Evolutionary conservation across 257 asterid species (phyloP), one percentile per base, ranked within the genome.

Genomic region (Jacaranda mimosifolia): DNA sequence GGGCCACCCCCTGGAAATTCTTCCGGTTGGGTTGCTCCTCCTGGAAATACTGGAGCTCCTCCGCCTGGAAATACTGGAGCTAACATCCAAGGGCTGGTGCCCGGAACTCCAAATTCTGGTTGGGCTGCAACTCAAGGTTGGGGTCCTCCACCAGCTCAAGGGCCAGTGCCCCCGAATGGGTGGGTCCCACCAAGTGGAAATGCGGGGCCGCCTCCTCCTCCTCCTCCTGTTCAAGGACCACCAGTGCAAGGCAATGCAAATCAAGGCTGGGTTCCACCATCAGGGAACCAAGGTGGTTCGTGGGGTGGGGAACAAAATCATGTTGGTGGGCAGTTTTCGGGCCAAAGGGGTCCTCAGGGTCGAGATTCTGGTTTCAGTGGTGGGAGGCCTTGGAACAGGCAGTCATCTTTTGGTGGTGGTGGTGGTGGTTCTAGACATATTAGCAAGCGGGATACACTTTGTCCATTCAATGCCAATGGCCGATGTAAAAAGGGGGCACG

Each of bases 351-450:
- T 9, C 72, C 77, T 55, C 87, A 72, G 26, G 89, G 87, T 65
- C 86, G 86, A 45, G 87, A 85, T 62, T 67, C 87, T 9, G 89
- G 90, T 48, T 87, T 74, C 58, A 70, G 79, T 15, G 87, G 84
- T 7, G 86, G 84, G 11, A 84, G 93, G 85, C 87, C 93, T 48
- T 91, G 96, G 97, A 86, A 85, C 68, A 86, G 97, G 80, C 96
- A 86, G 60, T 52, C 89, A 0, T 83, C 97, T 4, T 87, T 75
- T 21, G 89, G 94, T 3, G 79, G 79, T 73, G 85, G 79, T 73
- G 85, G 92, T 6, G 83, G 82, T 6, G 88, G 96, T 43, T 59
- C 74, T 15, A 79, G 91, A 66, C 75, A 35, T 18, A n/a, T 48
- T 32, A 68, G 15, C 9, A 89, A 70, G 76, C 46, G 84, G 78